A percentile compares a stretch with the other conserved stretches of the same genome.
Conservation (phyloP, 2,329 filamentous ascomycete genomes). For the Exophiala sideris region DNA sequence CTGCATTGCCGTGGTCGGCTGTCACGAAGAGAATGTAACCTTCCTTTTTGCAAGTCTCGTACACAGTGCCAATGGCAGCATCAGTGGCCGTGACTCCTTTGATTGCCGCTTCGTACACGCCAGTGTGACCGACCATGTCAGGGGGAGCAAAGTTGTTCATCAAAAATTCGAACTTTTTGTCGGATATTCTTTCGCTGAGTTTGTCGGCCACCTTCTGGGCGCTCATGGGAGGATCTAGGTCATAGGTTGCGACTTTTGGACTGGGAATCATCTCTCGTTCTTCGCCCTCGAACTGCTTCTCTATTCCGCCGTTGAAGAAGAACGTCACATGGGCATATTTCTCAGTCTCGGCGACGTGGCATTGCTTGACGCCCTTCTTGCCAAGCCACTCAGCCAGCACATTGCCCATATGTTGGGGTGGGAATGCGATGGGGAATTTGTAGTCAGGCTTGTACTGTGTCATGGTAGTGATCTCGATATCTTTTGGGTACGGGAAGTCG, state of each 20-base stretch:
- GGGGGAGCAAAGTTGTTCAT: constrained; percentile 99
- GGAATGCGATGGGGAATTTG: constrained; percentile 86
- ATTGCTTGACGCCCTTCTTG: constrained; percentile 85
- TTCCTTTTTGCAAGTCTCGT: constrained; percentile 89
- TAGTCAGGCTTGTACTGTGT: constrained; percentile 97
- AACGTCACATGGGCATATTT: constrained; percentile 99
- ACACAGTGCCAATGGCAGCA: constrained; percentile 87
- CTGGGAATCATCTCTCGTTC: constrained; percentile 90
- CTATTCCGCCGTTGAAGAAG: constrained; percentile 99
- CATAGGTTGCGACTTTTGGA: constrained; percentile 93
- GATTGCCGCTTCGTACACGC: constrained; percentile 92
- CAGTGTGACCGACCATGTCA: constrained; percentile 99
- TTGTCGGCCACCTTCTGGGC: constrained; percentile 85
- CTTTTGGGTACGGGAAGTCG: constrained; percentile 90
- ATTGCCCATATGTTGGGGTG: constrained; percentile 93
- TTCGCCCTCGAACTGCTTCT: constrained; percentile 92
- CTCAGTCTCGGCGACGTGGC: constrained; percentile 96
- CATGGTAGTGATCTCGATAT: constrained; percentile 88
- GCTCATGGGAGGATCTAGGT: constrained; percentile 93
- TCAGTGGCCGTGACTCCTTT: constrained; percentile 82
- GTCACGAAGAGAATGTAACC: constrained; percentile 94
- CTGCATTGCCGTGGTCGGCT: constrained; percentile 93
- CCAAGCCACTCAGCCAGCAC: constrained; percentile 96
- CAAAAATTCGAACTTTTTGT: constrained; percentile 87
- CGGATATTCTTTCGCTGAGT: constrained; percentile 78